A percentile compares a stretch with the other conserved stretches of the same genome.
These are phyloP conservation scores for Ustilago loliicola DNA, from an alignment of 1,284 basidiomycete genomes.

Conservation along the genomic window DNA sequence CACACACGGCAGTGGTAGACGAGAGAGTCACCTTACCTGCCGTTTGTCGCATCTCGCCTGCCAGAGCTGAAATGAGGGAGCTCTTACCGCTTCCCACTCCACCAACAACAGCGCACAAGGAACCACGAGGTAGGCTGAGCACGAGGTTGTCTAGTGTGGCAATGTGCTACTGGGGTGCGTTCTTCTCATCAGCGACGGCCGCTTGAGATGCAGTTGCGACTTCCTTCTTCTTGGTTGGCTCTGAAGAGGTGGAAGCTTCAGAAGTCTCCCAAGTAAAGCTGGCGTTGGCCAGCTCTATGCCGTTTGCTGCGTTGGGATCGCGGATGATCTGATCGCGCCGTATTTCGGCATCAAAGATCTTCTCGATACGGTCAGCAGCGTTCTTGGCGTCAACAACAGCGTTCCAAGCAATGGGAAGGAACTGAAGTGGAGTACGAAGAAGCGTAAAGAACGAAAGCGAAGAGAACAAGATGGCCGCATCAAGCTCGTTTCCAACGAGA, in stretches of 20 bases:
- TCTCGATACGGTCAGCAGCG: conserved; percentile 23
- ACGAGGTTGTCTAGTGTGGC: too few relatives aligned
- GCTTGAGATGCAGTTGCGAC: too few relatives aligned
- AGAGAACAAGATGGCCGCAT: conserved; percentile 80
- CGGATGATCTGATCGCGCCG: conserved; percentile 22
- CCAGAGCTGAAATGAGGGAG: conserved; percentile 15
- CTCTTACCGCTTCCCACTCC: conserved; percentile 80
- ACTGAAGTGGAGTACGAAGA: conserved; percentile 68
- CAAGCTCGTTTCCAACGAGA: conserved; percentile 77
- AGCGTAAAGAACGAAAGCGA: conserved; percentile 78
- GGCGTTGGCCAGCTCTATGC: conserved; percentile 14
- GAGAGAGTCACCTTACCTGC: too few relatives aligned
- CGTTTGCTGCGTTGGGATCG: conserved; percentile 13
- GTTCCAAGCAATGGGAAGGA: conserved; percentile 80
- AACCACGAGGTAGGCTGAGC: too few relatives aligned
- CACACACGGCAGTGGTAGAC: conserved; percentile 31
- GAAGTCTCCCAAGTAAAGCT: conserved; percentile 70
- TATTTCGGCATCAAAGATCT: conserved; percentile 21
- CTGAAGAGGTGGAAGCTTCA: conserved; percentile 40
- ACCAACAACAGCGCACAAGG: conserved; percentile 78
- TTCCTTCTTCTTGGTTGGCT: too few relatives aligned
- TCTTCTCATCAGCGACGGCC: too few relatives aligned
- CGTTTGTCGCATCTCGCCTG: too few relatives aligned
- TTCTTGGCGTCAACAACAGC: conserved; percentile 80
- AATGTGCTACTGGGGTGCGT: too few relatives aligned